A percentile compares a stretch with the other conserved stretches of the same genome.
Conservation (phyloP, 257 asterid species). For the Capsicum rhomboideum region DNA sequence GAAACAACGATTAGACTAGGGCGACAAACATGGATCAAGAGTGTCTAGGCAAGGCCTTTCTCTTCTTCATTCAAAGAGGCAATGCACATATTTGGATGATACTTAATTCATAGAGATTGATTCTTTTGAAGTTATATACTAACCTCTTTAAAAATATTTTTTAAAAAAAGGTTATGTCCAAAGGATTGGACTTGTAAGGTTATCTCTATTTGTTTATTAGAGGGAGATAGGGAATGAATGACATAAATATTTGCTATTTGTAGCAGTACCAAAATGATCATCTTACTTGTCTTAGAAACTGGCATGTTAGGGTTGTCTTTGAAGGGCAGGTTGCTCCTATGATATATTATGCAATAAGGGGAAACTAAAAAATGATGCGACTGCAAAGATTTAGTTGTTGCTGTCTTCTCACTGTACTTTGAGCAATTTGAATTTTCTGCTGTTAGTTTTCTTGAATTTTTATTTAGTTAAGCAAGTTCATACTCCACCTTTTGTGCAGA, state of each 20-base stretch:
- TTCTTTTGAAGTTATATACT: neutral
- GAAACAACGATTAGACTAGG: too few relatives aligned
- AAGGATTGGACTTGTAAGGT: neutral
- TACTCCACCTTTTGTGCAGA: constrained; percentile 29
- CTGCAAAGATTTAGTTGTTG: constrained; percentile 1
- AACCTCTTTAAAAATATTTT: too few relatives aligned
- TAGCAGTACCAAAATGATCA: neutral
- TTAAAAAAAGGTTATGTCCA: neutral
- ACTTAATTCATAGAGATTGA: too few relatives aligned
- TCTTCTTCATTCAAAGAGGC: too few relatives aligned
- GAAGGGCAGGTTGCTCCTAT: neutral
- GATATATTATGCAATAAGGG: neutral
- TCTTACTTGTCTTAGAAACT: neutral
- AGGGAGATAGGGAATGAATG: neutral
- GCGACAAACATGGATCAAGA: too few relatives aligned
- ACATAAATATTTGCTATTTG: neutral
- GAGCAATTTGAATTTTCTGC: neutral
- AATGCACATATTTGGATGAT: too few relatives aligned
- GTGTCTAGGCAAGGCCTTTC: too few relatives aligned
- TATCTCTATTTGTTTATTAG: neutral
- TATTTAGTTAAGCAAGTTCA: neutral
- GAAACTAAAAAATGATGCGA: neutral
- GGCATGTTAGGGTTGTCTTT: neutral
- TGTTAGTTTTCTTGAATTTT: neutral
- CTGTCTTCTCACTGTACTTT: neutral